These are phyloP conservation scores for Acer saccharum DNA, from an alignment of 345 rosid species.

Conservation along the genomic window DNA sequence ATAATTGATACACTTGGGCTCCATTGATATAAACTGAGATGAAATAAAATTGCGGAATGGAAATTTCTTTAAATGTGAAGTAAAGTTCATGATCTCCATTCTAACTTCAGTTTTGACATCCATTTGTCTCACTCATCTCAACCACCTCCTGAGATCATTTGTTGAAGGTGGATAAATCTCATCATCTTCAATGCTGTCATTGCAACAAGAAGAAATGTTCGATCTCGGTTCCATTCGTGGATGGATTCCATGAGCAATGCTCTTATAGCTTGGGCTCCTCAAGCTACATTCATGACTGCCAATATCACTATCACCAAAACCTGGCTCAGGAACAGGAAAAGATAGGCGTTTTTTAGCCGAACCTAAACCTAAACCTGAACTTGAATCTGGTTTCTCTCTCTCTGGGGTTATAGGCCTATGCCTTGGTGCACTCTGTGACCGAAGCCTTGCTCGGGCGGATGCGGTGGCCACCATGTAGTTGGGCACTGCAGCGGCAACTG, in stretches of 20 bases:
- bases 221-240: slow-evolving; percentile 33
- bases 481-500: slow-evolving; percentile 26
- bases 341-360: slow-evolving; percentile 47
- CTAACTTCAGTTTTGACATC: not conserved
- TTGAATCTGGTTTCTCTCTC: slow-evolving; percentile 17
- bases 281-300: slow-evolving; percentile 11
- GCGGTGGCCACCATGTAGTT: slow-evolving; percentile 83
- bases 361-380: not conserved
- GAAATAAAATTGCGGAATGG: not conserved
- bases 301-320: slow-evolving; percentile 6
- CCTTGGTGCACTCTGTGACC: slow-evolving; percentile 73
- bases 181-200: slow-evolving; percentile 36
- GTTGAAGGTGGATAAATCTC: slow-evolving; percentile 47
- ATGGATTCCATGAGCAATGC: slow-evolving; percentile 23
- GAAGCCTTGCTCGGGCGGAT: slow-evolving; percentile 56
- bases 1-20: not conserved
- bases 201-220: slow-evolving; percentile 43
- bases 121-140: slow-evolving; percentile 31
- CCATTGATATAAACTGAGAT: not conserved
- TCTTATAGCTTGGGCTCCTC: slow-evolving; percentile 42
- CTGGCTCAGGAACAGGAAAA: slow-evolving; percentile 32
- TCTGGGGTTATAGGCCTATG: not conserved
- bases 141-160: slow-evolving; percentile 42
- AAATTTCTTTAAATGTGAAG: too few relatives aligned
- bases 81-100: not conserved